Evolutionary conservation across 257 asterid genomes (phyloP), one percentile per base, ranked within the genome.

Genomic region (Nemophila menziesii): DNA sequence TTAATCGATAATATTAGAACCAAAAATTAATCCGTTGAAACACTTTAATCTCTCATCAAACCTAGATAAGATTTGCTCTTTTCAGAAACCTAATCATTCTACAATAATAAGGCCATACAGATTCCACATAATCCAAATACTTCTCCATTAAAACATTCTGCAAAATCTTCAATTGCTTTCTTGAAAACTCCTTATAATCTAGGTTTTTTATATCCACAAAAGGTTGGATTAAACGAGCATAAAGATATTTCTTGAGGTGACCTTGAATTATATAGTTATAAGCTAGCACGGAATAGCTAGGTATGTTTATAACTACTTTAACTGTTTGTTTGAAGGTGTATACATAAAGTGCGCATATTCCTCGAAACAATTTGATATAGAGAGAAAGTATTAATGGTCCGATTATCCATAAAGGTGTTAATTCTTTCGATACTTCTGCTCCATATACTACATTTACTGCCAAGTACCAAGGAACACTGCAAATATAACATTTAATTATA

Each of bases 71-170:
- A 59, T 89, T 74, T 23, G 92, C 87, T 57, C 72, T 78, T 89
- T 78, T 87, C 72, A 87, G 41, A 58, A 75, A 63, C 62, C 97
- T 73, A 60, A 66, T 61, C 20, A 80, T 69, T 63, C 86, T 59
- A 71, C 76, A 65, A 57, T 78, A 80, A 54, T 39, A 69, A 3
- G 97, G 97, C 97, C 97, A 80, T 47, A 80, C 58, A 4, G 66
- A 69, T 60, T 73, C 93, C 11, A 73, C 29, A 51, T 51, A 68
- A 63, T 87, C 97, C 59, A 87, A 53, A 61, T 69, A 68, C 43
- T 65, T 77, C 59, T 80, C 95, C 57, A 49, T 41, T 34, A 69
- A 55, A 74, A 68, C 55, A 29, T 42, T 61, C 50, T 52, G 63
- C 44, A 83, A 27, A 53, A 53, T 75, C 74, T 68, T 63, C 67